Evolutionary conservation across 495 filamentous ascomycete species (phyloP), one percentile per base, ranked within the genome.

Genomic region (Penicillium malachiteum): DNA sequence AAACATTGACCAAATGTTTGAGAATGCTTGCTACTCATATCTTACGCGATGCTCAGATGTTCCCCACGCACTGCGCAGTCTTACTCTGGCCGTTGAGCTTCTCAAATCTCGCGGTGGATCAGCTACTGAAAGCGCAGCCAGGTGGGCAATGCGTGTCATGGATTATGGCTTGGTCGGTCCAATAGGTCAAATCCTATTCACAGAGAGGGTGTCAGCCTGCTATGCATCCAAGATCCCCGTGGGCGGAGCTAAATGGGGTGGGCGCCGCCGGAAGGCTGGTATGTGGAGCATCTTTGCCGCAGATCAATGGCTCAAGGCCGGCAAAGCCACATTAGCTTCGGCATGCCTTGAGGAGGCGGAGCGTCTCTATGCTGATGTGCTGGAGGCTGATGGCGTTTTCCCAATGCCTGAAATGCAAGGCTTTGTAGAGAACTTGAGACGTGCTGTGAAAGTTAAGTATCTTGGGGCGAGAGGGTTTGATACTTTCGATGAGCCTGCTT

Each of bases 21-120:
- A 97, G 53, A 86, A 86, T 8, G 89, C 94, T 0, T 86, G 83
- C 43, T 97, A 97, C 71, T 96, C 90, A 5, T 98, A 97, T 64
- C 83, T 93, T 43, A 91, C 88, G 16, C 84, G 94, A 39, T 96
- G 89, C 61, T 83, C 79, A 6, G 82, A 87, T 14, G 78, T 86
- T 2, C 89, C 89, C 59, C 86, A 84, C 38, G 87, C 90, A 1
- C 76, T 92, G 3, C 89, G 95, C 26, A 90, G 85, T 63, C 79
- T 96, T 6, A 71, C 86, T 2, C 64, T 96, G 6, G 85, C 86
- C 1, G 75, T 93, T 14, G 95, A 97, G 61, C 84, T 98, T 5
- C 79, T 97, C 0, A 83, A 85, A 33, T 74, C 90, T 9, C 81
- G 92, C 3, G 91, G 89, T 14, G 85, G 88, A 14, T 84, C 87